These are phyloP conservation scores for Cercospora sp. DNA, from an alignment of 2,329 filamentous ascomycete genomes.

Conservation along the genomic window DNA sequence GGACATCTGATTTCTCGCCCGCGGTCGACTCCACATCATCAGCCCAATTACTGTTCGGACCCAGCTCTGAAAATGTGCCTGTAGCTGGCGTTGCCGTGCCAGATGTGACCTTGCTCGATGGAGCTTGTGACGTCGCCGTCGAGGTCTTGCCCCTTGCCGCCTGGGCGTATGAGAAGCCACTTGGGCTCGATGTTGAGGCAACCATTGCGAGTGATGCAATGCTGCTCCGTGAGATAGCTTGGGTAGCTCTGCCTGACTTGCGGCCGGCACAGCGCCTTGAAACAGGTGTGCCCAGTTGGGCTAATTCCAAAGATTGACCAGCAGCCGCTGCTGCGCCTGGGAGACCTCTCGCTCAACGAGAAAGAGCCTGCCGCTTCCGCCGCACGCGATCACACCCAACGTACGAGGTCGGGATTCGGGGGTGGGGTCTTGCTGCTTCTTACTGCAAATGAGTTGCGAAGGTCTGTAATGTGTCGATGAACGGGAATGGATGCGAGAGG, in stretches of 20 bases:
- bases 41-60: constrained; percentile 47
- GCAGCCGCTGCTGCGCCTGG: constrained; percentile 26
- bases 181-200: constrained; percentile 33
- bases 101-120: constrained; percentile 49
- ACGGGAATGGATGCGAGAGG: constrained; percentile 6
- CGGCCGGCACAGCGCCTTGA: constrained; percentile 26
- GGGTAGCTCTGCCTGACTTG: constrained; percentile 12
- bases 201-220: constrained; percentile 29
- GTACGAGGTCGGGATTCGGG: background rate
- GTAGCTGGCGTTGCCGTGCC: constrained; percentile 46
- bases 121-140: constrained; percentile 46
- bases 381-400: constrained; percentile 10
- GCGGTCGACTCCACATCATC: constrained; percentile 50
- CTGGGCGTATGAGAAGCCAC: constrained; percentile 85
- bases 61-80: constrained; percentile 39
- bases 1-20: constrained; percentile 41
- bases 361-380: constrained; percentile 21
- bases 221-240: constrained; percentile 13
- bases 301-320: constrained; percentile 29
- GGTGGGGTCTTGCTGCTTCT: background rate
- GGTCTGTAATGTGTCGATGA: constrained; percentile 13
- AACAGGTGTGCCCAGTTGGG: constrained; percentile 30
- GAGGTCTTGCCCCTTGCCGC: constrained; percentile 78
- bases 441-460: background rate
- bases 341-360: constrained; percentile 14